Conservation (phyloP, 305 asterid species). For the Striga hermonthica region DNA sequence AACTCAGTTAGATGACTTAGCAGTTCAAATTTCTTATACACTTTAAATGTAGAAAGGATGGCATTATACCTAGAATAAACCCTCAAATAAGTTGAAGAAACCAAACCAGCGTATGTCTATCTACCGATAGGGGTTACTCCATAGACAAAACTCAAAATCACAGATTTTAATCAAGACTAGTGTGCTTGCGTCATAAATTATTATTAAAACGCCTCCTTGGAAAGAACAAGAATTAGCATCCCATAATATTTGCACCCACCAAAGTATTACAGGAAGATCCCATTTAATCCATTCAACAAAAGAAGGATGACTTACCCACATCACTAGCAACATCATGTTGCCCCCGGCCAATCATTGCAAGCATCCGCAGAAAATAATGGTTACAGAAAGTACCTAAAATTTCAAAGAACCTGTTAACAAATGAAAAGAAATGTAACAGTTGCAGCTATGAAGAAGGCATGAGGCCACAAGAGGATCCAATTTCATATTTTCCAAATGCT, state of each 20-base stretch:
- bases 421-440: slow-evolving; percentile 18
- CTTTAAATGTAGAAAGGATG: too few relatives aligned
- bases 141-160: background rate
- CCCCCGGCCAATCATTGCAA: slow-evolving; percentile 70
- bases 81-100: too few relatives aligned
- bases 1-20: background rate
- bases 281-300: background rate
- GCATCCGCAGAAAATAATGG: slow-evolving; percentile 86
- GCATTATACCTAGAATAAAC: too few relatives aligned
- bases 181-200: slow-evolving; percentile 5
- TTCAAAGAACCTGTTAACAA: slow-evolving; percentile 13
- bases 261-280: slow-evolving; percentile 5
- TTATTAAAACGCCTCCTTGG: background rate
- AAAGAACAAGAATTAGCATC: background rate
- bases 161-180: background rate
- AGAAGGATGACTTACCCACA: slow-evolving; percentile 51
- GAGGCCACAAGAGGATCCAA: slow-evolving; percentile 15
- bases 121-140: background rate
- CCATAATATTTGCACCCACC: background rate
- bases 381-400: slow-evolving; percentile 73
- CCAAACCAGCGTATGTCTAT: background rate
- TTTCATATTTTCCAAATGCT: background rate
- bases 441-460: background rate
- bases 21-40: background rate
- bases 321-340: slow-evolving; percentile 69